Evolutionary conservation across 495 filamentous ascomycete genomes (phyloP), one percentile per base, ranked within the genome.

Genomic region (Aspergillus avenaceus): DNA sequence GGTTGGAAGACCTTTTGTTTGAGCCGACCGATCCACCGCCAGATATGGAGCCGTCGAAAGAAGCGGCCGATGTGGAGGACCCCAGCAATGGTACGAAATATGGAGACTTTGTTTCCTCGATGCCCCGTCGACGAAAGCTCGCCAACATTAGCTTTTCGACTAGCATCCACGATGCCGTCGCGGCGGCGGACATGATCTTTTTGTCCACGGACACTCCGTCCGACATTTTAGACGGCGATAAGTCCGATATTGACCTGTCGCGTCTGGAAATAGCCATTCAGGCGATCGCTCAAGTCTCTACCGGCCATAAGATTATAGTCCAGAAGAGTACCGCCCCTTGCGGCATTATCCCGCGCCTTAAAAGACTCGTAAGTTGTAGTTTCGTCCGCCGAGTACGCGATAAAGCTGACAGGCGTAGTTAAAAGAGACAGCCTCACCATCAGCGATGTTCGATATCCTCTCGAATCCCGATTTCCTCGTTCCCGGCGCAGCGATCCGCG

Each of bases 401-500:
- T 22, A 41, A 5, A 0, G 18, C 14, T 37, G 31, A 18, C 11
- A 37, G 19, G 16, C n/a, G 18, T 26, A 55, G 52, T 25, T 55
- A 8, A 49, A 49, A 37, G 42, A 49, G 41, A 53, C 29, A 6
- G 45, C 58, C n/a, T 55, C 58, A 4, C 58, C 84, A 0, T 73
- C 74, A 0, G 69, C 82, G 13, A 67, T 62, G 11, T 90, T 91
- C 54, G 84, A 90, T 48, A 74, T 92, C 23, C 77, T 92, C 8
- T 87, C 85, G 12, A 92, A 90, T 58, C 88, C 88, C 11, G 85
- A 90, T 54, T 91, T 91, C 53, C 67, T 90, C 0, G 81, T 87
- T 14, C 85, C 87, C 49, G 88, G 87, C n/a, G 86, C 83, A 0
- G 85, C 86, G 0, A 74, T 91, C 47, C 58, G 71, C 2, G 80